Conservation (phyloP, 2,329 filamentous ascomycete species). For the Colletotrichum kahawae region DNA sequence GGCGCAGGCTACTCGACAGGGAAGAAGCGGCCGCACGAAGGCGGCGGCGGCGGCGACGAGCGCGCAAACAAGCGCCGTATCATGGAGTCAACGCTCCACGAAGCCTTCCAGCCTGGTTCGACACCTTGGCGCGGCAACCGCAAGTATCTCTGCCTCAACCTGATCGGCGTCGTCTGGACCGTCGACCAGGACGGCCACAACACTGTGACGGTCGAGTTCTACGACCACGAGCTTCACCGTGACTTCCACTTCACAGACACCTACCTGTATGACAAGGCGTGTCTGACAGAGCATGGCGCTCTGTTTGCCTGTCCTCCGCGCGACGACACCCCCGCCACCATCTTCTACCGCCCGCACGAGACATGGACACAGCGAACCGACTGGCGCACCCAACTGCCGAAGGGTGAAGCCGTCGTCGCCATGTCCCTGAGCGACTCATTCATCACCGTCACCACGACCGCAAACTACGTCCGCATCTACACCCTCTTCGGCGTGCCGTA, state of each 20-base stretch:
- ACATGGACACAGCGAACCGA: constrained; percentile 92
- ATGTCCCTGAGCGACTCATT: constrained; percentile 93
- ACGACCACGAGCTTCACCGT: constrained; percentile 88
- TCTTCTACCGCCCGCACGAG: constrained; percentile 98
- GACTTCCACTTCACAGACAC: constrained; percentile 99
- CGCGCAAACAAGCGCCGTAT: constrained; percentile 54
- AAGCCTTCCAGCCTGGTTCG: constrained; percentile 89
- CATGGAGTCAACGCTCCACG: constrained; percentile 72
- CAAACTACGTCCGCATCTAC: constrained; percentile 90
- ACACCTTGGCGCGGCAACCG: constrained; percentile 96
- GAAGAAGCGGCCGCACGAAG: constrained; percentile 54
- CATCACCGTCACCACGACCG: constrained; percentile 84
- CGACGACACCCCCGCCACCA: constrained; percentile 66
- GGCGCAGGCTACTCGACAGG: constrained; percentile 83
- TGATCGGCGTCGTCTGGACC: constrained; percentile 96
- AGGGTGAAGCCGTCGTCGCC: constrained; percentile 83
- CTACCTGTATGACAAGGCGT: constrained; percentile 95
- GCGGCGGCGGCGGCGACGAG: constrained; percentile 40
- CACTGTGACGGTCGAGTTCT: constrained; percentile 96
- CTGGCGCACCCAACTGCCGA: constrained; percentile 87
- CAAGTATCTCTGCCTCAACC: constrained; percentile 90
- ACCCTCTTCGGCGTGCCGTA: constrained; percentile 91
- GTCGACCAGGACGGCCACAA: constrained; percentile 93
- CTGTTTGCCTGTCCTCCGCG: constrained; percentile 80
- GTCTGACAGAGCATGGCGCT: constrained; percentile 82